These are phyloP conservation scores for Prorocentrum cordatum DNA, from an alignment of 169 alveolate species.

Conservation along the genomic window DNA sequence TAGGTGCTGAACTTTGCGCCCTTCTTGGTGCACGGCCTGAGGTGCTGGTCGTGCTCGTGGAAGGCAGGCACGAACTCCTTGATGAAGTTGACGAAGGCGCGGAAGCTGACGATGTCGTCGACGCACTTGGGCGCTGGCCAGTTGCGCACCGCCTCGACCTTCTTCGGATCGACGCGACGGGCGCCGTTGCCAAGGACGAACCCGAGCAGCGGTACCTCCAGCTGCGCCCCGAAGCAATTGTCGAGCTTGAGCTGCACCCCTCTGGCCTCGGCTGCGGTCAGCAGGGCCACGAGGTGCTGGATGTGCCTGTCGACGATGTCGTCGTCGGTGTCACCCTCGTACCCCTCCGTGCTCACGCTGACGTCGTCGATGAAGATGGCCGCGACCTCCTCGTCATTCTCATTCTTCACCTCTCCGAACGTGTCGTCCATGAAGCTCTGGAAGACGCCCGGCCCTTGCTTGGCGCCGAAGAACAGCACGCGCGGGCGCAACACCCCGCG, in stretches of 20 bases:
- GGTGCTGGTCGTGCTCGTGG: background rate
- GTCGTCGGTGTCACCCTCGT: background rate
- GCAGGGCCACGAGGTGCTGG: background rate
- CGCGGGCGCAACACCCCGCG: background rate
- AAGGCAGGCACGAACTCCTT: background rate
- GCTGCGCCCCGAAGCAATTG: background rate
- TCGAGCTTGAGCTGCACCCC: background rate
- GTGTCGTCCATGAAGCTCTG: background rate
- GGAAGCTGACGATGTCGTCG: background rate
- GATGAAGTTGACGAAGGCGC: background rate
- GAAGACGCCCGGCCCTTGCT: background rate
- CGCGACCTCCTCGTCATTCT: background rate
- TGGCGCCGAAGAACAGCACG: background rate
- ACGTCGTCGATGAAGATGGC: background rate
- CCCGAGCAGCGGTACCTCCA: background rate
- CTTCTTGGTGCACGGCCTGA: background rate
- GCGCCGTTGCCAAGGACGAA: background rate
- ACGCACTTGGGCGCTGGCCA: background rate
- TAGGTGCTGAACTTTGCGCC: background rate
- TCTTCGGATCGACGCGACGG: background rate
- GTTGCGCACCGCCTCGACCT: background rate
- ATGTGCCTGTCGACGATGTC: background rate
- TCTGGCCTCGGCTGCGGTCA: background rate
- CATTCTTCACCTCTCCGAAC: background rate
- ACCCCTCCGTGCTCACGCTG: background rate